phyloP scores from a whole-genome alignment of 2,329 filamentous ascomycete genomes.

The Emericellopsis cladophorae region DNA sequence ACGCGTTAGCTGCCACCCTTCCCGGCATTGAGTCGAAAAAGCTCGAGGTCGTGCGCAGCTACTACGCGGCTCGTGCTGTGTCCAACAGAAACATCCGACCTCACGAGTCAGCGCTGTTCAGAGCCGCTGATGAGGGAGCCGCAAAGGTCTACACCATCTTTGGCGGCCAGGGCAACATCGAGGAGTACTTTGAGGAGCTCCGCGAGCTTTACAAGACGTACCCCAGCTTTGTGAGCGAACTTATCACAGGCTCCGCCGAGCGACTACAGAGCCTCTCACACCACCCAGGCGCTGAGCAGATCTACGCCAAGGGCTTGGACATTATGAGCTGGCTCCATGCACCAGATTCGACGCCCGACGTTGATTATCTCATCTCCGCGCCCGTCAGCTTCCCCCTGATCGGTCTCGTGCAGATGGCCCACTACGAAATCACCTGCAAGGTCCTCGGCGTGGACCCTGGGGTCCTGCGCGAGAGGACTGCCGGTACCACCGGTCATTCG shows the following conservation, averaged over 20 bases:
- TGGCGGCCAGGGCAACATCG: constrained; percentile 95
- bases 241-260: constrained; percentile 70
- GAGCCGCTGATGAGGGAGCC: constrained; percentile 72
- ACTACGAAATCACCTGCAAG: constrained; percentile 91
- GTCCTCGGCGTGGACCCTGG: constrained; percentile 82
- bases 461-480: constrained; percentile 70
- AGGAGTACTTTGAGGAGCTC: constrained; percentile 98
- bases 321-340: constrained; percentile 88
- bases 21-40: constrained; percentile 93
- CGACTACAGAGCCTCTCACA: constrained; percentile 76
- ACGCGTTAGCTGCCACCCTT: constrained; percentile 72
- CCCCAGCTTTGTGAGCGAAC: constrained; percentile 76
- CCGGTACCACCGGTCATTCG: constrained; percentile 88
- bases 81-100: constrained; percentile 77
- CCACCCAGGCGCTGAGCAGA: constrained; percentile 80
- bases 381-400: constrained; percentile 95
- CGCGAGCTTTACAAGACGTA: constrained; percentile 87
- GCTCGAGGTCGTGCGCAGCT: constrained; percentile 75
- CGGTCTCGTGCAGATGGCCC: constrained; percentile 86
- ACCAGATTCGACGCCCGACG: constrained; percentile 79
- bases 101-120: constrained; percentile 85
- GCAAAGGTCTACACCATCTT: constrained; percentile 90
- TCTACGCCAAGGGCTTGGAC: constrained; percentile 94
- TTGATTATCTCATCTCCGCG: constrained; percentile 86
- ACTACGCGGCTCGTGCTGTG: constrained; percentile 80